A percentile compares a stretch with the other conserved stretches of the same genome.
These are phyloP conservation scores for Fusarium nurragi DNA, from an alignment of 2,329 filamentous ascomycete genomes.

Conservation along the genomic window DNA sequence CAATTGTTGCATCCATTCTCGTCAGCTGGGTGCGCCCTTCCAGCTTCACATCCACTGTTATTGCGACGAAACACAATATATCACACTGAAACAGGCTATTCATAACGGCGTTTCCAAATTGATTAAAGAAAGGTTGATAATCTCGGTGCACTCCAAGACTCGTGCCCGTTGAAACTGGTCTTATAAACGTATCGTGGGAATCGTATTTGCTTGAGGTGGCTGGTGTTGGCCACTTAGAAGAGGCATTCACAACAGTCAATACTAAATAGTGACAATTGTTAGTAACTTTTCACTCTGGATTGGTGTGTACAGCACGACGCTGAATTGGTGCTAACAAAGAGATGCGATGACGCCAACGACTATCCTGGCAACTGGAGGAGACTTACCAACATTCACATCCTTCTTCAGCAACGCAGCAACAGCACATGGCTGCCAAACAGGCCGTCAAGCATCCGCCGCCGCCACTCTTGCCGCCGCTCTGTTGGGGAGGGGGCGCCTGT, in stretches of 20 bases:
- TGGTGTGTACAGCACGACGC: constrained; percentile 1
- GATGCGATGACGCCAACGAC: constrained; percentile 11
- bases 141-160: neutral
- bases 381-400: constrained; percentile 60
- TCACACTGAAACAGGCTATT: constrained; percentile 8
- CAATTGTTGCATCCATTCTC: neutral
- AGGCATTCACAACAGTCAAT: constrained; percentile 56
- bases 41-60: neutral
- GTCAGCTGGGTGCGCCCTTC: neutral
- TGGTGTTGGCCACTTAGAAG: constrained; percentile 39
- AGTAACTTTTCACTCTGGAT: neutral
- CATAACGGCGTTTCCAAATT: constrained; percentile 19
- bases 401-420: constrained; percentile 61
- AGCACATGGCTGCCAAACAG: constrained; percentile 60
- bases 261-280: constrained; percentile 35
- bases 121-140: neutral
- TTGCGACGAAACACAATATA: constrained; percentile 7
- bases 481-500: constrained; percentile 49
- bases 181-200: constrained; percentile 2
- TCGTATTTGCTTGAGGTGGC: constrained; percentile 3
- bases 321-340: neutral
- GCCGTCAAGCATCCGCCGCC: constrained; percentile 56
- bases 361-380: neutral
- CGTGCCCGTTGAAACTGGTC: neutral
- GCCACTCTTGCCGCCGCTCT: constrained; percentile 49